Conservation (phyloP, 2,329 filamentous ascomycete genomes). For the Ophiostoma ulmi region DNA sequence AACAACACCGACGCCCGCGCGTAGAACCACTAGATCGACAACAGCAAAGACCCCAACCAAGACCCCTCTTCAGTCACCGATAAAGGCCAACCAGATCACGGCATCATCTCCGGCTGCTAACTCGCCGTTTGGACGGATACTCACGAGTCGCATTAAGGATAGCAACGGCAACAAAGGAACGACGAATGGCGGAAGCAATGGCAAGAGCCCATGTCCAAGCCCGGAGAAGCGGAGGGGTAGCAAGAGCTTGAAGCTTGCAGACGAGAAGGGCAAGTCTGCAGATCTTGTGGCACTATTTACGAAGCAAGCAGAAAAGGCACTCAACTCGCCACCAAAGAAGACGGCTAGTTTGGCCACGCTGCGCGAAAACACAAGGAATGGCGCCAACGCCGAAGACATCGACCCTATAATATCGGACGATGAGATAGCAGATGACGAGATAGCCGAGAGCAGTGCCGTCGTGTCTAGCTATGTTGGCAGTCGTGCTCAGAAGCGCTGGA, state of each 20-base stretch:
- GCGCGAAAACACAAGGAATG: not conserved
- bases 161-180: constrained; percentile 11
- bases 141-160: constrained; percentile 23
- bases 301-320: constrained; percentile 51
- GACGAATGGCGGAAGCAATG: constrained; percentile 24
- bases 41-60: constrained; percentile 19
- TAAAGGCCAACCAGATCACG: constrained; percentile 27
- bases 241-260: constrained; percentile 33
- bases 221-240: constrained; percentile 39
- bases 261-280: constrained; percentile 49
- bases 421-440: constrained; percentile 52
- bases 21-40: constrained; percentile 37
- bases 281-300: constrained; percentile 58
- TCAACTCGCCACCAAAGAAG: constrained; percentile 33
- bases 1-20: constrained; percentile 38
- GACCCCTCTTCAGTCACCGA: constrained; percentile 21
- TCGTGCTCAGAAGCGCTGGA: constrained; percentile 51
- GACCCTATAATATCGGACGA: constrained; percentile 33
- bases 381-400: not conserved
- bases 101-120: constrained; percentile 15
- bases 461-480: constrained; percentile 52
- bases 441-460: constrained; percentile 47
- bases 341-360: constrained; percentile 25
- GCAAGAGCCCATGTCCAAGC: constrained; percentile 42
- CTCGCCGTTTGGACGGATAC: constrained; percentile 20